phyloP scores from a whole-genome alignment of 164 flowering plant species.

The Hamamelis virginiana region DNA sequence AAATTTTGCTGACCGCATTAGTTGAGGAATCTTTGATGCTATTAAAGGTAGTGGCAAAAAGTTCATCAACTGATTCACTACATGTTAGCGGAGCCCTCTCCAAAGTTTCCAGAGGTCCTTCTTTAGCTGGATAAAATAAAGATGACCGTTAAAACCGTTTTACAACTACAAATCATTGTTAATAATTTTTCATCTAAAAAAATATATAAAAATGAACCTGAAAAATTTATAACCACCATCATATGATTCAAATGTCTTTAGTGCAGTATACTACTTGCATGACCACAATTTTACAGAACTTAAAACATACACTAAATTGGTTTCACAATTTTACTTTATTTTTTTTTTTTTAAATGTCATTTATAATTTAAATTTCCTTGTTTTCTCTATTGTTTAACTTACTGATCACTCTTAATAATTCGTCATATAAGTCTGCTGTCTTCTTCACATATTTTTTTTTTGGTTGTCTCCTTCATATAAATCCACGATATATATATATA shows the following conservation, averaged over 20 bases:
- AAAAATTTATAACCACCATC: background rate
- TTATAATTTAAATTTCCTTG: too few relatives aligned
- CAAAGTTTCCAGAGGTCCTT: conserved; percentile 24
- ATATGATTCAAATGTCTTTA: background rate
- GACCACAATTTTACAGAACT: background rate
- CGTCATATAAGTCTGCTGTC: too few relatives aligned
- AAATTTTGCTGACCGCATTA: conserved; percentile 41
- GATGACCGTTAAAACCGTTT: background rate
- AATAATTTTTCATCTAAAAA: too few relatives aligned
- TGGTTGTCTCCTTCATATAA: too few relatives aligned
- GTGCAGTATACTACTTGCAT: background rate
- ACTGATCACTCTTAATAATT: too few relatives aligned
- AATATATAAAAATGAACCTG: background rate
- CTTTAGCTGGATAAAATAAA: conserved; percentile 30
- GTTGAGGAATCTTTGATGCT: conserved; percentile 41
- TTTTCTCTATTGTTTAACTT: too few relatives aligned
- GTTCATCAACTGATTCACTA: conserved; percentile 55
- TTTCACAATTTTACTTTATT: too few relatives aligned
- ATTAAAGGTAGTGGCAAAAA: conserved; percentile 52
- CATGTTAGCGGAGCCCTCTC: conserved; percentile 20
- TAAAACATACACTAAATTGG: background rate
- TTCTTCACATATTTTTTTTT: too few relatives aligned
- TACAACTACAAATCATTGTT: too few relatives aligned
- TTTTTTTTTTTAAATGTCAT: too few relatives aligned
- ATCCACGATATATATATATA: too few relatives aligned